A percentile compares a stretch with the other conserved stretches of the same genome.
phyloP scores from a whole-genome alignment of 495 filamentous ascomycete species.

The Hypoxylon cercidicola region DNA sequence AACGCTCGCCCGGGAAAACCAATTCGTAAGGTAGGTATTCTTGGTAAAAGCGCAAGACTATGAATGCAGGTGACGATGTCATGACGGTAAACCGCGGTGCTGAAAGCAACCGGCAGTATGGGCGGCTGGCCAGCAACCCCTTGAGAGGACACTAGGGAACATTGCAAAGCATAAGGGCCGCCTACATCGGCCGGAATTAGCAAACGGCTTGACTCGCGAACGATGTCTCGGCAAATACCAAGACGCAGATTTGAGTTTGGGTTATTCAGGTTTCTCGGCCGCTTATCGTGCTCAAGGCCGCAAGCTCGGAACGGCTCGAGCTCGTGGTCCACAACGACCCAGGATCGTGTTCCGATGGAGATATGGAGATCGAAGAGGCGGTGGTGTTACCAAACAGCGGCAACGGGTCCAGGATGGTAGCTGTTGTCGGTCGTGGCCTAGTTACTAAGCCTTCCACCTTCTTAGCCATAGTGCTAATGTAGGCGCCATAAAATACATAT shows the following conservation, averaged over 20 bases:
- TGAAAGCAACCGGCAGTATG: constrained; percentile 2
- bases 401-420: constrained; percentile 29
- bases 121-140: not conserved
- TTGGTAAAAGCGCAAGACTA: constrained; percentile 1
- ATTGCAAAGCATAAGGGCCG: constrained; percentile 7
- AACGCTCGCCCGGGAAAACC: not conserved
- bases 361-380: constrained; percentile 24
- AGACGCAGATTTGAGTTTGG: constrained; percentile 9
- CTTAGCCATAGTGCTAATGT: constrained; percentile 10
- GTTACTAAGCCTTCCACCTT: constrained; percentile 6
- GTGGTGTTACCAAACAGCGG: constrained; percentile 16
- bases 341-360: constrained; percentile 30
- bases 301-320: constrained; percentile 38
- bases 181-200: constrained; percentile 15
- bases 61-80: constrained; percentile 23
- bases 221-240: constrained; percentile 19
- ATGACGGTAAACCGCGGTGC: constrained; percentile 26
- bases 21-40: too few relatives aligned
- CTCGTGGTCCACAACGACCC: constrained; percentile 30
- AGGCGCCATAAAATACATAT: constrained; percentile 16
- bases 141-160: constrained; percentile 2
- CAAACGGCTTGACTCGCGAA: constrained; percentile 20
- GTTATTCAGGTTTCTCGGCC: constrained; percentile 9
- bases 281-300: constrained; percentile 25
- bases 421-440: constrained; percentile 16